A percentile compares a stretch with the other conserved stretches of the same genome.
Conservation (phyloP, 768 basidiomycete species). For the Lanmaoa pseudosensibilis region DNA sequence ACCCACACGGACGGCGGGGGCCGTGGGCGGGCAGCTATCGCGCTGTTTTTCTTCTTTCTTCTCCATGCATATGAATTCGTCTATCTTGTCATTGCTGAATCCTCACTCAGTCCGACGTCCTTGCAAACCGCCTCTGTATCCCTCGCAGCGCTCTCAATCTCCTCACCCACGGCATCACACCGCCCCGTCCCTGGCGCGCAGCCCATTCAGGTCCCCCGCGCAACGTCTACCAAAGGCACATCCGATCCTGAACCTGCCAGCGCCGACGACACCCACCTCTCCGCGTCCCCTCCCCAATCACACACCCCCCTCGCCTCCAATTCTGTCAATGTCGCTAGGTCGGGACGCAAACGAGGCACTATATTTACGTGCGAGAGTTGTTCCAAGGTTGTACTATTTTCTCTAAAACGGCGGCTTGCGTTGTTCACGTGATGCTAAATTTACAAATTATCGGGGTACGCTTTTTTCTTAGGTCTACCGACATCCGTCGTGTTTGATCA, state of each 20-base stretch:
- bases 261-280: conserved; percentile 19
- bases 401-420: conserved; percentile 1
- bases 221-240: background rate
- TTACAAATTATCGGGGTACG: background rate
- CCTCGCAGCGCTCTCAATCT: conserved; percentile 42
- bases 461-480: conserved; percentile 64
- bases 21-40: background rate
- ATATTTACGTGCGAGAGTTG: conserved; percentile 94
- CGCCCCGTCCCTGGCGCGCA: conserved; percentile 15
- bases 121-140: conserved; percentile 40
- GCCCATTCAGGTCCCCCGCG: conserved; percentile 8
- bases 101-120: conserved; percentile 32
- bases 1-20: background rate
- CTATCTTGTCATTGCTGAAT: conserved; percentile 5
- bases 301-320: conserved; percentile 6
- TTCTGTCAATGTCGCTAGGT: conserved; percentile 29
- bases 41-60: too few relatives aligned
- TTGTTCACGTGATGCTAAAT: conserved; percentile 7
- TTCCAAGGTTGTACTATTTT: conserved; percentile 63
- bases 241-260: conserved; percentile 9
- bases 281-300: conserved; percentile 11
- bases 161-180: conserved; percentile 38
- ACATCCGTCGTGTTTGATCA: conserved; percentile 93
- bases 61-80: background rate
- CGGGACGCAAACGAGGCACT: conserved; percentile 76